Evolutionary conservation across 345 rosid genomes (phyloP).

Genomic region (Camelina neglecta): DNA sequence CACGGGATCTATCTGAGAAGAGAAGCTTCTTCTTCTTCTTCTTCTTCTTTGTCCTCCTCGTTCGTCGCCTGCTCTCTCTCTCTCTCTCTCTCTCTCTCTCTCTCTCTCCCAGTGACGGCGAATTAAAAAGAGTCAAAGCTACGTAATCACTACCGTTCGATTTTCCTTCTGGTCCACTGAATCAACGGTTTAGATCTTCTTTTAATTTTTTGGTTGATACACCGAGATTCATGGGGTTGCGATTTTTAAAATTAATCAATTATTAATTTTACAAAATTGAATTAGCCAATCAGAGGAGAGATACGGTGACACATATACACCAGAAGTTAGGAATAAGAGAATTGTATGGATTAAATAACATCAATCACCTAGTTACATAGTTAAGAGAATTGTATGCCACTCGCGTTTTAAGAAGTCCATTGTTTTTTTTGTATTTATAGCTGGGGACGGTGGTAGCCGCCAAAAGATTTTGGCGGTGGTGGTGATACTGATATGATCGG

Average conservation of each 20-base stretch:
- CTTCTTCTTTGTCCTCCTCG: background rate
- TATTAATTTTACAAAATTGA: background rate
- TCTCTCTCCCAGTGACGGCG: constrained; percentile 28
- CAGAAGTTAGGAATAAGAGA: constrained; percentile 3
- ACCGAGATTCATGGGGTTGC: constrained; percentile 29
- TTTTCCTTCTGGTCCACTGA: background rate
- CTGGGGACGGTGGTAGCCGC: background rate
- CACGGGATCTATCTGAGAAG: constrained; percentile 12
- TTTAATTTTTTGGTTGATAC: constrained; percentile 6
- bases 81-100: constrained; percentile 20
- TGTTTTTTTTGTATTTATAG: background rate
- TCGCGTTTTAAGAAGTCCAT: constrained; percentile 12
- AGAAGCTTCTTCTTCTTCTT: constrained; percentile 25
- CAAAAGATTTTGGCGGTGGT: constrained; percentile 3
- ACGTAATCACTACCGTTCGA: constrained; percentile 32
- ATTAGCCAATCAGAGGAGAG: constrained; percentile 26
- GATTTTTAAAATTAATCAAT: background rate
- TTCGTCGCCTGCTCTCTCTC: constrained; percentile 21
- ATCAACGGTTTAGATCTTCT: constrained; percentile 14
- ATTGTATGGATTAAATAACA: background rate
- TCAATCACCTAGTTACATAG: background rate
- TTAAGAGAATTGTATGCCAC: constrained; percentile 1
- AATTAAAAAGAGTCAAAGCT: constrained; percentile 35
- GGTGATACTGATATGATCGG: background rate
- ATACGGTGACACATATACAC: constrained; percentile 17